phyloP scores from a whole-genome alignment of 768 basidiomycete species.

The Auricularia sp. region DNA sequence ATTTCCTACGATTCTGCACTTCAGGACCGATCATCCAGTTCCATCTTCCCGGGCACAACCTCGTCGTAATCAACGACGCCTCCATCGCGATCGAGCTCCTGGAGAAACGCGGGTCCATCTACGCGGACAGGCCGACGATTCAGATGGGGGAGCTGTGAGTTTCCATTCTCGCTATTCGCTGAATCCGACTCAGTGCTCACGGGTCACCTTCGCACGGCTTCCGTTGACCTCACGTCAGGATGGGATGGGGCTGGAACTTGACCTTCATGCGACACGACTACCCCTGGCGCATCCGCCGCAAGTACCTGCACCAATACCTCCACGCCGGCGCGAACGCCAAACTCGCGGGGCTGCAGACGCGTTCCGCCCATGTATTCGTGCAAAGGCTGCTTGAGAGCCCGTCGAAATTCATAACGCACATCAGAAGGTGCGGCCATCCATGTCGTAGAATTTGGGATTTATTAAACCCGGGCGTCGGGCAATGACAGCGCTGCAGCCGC shows the following conservation, averaged over 20 bases:
- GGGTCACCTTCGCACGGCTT: no score
- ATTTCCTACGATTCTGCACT: no score
- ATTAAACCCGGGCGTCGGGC: no score
- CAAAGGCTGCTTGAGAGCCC: background rate
- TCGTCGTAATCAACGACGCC: constrained; percentile 37
- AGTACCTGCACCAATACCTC: background rate
- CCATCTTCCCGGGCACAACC: constrained; percentile 31
- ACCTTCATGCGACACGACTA: constrained; percentile 1
- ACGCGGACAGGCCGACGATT: constrained; percentile 39
- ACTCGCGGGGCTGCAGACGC: background rate
- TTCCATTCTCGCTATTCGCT: no score
- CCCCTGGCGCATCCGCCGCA: background rate
- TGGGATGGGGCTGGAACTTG: background rate
- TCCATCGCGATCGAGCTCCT: constrained; percentile 32
- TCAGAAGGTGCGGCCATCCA: background rate
- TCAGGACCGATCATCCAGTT: constrained; percentile 40
- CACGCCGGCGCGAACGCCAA: background rate
- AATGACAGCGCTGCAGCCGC: constrained; percentile 15
- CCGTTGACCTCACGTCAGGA: background rate
- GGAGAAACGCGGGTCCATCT: constrained; percentile 35
- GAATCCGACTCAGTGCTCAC: background rate
- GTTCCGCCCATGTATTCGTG: background rate
- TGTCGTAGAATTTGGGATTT: no score
- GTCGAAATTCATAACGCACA: background rate
- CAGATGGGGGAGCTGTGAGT: constrained; percentile 28